Evolutionary conservation across 305 asterid species (phyloP).

Genomic region (Lippia alba): DNA sequence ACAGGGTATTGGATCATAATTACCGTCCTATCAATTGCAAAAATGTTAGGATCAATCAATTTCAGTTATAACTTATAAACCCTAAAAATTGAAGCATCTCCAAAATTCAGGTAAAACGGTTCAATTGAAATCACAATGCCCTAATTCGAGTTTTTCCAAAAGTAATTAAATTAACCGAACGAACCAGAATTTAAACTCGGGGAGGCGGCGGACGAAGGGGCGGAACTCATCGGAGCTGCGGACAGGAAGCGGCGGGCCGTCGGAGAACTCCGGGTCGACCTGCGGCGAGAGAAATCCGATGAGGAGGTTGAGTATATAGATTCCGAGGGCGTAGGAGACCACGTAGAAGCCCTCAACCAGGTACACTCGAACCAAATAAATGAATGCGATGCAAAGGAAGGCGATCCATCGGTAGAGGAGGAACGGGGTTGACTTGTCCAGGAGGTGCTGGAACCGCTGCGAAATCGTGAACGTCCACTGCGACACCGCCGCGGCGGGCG

Average conservation of each 20-base stretch:
- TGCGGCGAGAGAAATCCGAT: constrained; percentile 66
- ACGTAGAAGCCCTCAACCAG: constrained; percentile 65
- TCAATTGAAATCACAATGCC: constrained; percentile 22
- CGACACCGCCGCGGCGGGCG: constrained; percentile 30
- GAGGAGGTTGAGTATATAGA: constrained; percentile 56
- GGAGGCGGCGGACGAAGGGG: constrained; percentile 67
- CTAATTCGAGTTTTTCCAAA: constrained; percentile 11
- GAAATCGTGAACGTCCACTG: constrained; percentile 41
- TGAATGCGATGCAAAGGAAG: constrained; percentile 49
- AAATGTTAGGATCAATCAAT: constrained; percentile 5
- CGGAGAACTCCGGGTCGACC: constrained; percentile 55
- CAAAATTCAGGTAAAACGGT: not conserved
- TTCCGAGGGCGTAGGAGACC: constrained; percentile 65
- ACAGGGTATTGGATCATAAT: not conserved
- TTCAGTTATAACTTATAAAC: not conserved
- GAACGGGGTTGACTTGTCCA: constrained; percentile 64
- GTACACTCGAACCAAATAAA: constrained; percentile 52
- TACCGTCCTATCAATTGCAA: not conserved
- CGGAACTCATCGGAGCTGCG: constrained; percentile 63
- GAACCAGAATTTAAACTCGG: constrained; percentile 70
- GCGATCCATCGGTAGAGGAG: constrained; percentile 65
- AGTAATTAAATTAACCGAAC: constrained; percentile 15
- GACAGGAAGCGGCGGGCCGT: constrained; percentile 50
- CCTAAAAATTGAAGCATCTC: not conserved
- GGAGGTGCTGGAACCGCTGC: constrained; percentile 53